These are phyloP conservation scores for Colletotrichum sp. DNA, from an alignment of 2,329 filamentous ascomycete genomes.

Conservation along the genomic window DNA sequence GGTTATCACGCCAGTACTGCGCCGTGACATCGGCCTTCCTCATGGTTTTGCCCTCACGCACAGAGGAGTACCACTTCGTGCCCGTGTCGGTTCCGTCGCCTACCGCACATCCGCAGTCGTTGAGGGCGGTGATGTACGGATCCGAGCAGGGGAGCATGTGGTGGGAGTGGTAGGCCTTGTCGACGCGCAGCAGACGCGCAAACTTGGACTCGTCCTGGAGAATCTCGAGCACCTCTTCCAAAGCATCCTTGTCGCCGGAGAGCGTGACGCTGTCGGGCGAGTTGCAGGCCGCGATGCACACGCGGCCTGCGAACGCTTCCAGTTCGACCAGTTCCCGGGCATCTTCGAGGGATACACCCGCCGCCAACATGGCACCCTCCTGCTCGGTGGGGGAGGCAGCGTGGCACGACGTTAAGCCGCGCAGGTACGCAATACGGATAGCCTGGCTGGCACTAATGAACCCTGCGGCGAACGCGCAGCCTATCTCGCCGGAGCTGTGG, in stretches of 20 bases:
- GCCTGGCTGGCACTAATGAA: constrained; percentile 43
- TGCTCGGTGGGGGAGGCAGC: background rate
- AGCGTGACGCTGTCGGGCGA: constrained; percentile 25
- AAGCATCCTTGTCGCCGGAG: constrained; percentile 28
- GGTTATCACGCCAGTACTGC: constrained; percentile 32
- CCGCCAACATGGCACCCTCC: constrained; percentile 28
- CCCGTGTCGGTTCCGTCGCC: background rate
- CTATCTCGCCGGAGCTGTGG: constrained; percentile 28
- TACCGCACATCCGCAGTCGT: background rate
- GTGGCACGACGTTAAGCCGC: constrained; percentile 32
- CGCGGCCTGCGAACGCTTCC: constrained; percentile 16
- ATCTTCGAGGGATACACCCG: constrained; percentile 22
- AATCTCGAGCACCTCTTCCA: background rate
- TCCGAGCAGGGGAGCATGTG: constrained; percentile 23
- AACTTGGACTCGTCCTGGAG: background rate
- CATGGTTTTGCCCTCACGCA: background rate
- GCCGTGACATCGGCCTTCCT: constrained; percentile 36
- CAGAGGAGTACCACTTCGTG: background rate
- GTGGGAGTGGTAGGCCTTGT: constrained; percentile 33
- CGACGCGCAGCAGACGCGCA: background rate
- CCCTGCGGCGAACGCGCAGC: constrained; percentile 53
- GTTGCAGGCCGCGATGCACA: constrained; percentile 28
- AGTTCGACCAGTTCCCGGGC: background rate
- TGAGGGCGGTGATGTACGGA: background rate
- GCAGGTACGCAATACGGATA: constrained; percentile 49